Evolutionary conservation across 352 stramenopile species (phyloP), one percentile per base, ranked within the genome.

Genomic region (Pythium chondricola): DNA sequence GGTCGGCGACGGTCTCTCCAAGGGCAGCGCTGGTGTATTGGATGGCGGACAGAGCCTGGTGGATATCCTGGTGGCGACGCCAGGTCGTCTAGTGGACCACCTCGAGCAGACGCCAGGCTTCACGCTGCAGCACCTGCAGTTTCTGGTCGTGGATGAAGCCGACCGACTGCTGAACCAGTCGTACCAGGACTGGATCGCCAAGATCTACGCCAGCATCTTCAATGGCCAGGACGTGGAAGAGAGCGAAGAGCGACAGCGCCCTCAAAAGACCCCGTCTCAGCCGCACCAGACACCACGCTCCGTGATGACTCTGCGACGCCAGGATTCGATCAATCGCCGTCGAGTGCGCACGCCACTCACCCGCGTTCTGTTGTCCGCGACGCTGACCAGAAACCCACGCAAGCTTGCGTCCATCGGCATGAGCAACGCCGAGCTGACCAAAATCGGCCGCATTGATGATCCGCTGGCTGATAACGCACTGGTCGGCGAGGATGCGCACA

Each of bases 281-380:
- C 10, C 16, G 11, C 6, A 10, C 5, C 4, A 25, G 7, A 14
- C 7, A n/a, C 29, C 35, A 13, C 45, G 35, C 9, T 37, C 31
- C 14, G 56, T 47, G 3, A 82, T 83, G 63, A 89, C 75, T 33
- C 87, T 75, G 51, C 71, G 72, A 26, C 71, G 72, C 24, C 75
- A 82, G 65, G 83, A 84, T 53, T 83, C 71, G 52, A 89, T 91
- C 74, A 81, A 93, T 52, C 65, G 76, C 45, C 73, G 76, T 5
- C 75, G 73, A 20, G 87, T 92, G 41, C 75, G 74, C 22, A 88
- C 78, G 37, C 80, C 92, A 27, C 65, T 99, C 33, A 91, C 91
- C n/a, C 89, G 97, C 48, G 80, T 99, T 26, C 66, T 99, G 27
- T 85, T 98, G 43, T 99, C 95, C n/a, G 96, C 97, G 18, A 99